phyloP scores from a whole-genome alignment of 2,329 filamentous ascomycete species.

The Bipolaris victoriae region DNA sequence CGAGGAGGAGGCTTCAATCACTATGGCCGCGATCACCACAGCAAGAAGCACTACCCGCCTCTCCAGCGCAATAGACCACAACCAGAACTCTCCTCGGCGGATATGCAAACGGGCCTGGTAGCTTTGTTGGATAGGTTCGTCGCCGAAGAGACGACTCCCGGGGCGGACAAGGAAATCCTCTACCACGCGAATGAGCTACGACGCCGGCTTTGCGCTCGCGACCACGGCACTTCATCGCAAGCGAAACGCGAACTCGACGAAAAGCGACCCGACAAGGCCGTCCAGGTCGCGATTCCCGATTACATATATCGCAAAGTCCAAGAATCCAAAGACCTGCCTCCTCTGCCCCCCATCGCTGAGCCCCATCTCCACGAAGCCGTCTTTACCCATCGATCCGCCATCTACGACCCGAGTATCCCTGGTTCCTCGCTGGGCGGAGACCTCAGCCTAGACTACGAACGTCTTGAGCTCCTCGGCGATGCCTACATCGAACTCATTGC shows the following conservation, averaged over 20 bases:
- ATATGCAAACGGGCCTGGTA: conserved; percentile 41
- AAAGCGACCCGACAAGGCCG: conserved; percentile 31
- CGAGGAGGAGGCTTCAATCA: conserved; percentile 29
- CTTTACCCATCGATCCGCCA: conserved; percentile 65
- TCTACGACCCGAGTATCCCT: conserved; percentile 27
- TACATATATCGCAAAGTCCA: conserved; percentile 37
- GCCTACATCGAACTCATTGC: conserved; percentile 81
- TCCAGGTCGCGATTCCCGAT: conserved; percentile 31
- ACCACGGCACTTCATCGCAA: conserved; percentile 56
- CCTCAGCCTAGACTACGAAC: conserved; percentile 68
- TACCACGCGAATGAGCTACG: conserved; percentile 40
- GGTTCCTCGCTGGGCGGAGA: conserved; percentile 25
- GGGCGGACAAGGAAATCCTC: conserved; percentile 35
- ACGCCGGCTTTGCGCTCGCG: conserved; percentile 32
- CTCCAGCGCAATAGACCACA: conserved; percentile 10
- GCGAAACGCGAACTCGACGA: conserved; percentile 50
- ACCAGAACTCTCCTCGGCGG: conserved; percentile 26
- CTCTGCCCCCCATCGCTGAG: conserved; percentile 67
- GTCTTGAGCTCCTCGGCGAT: conserved; percentile 87
- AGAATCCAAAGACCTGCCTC: conserved; percentile 55
- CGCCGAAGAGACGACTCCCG: conserved; percentile 31
- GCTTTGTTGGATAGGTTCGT: conserved; percentile 40
- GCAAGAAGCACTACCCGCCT: conserved; percentile 5
- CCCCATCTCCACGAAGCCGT: conserved; percentile 65
- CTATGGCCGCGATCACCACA: conserved; percentile 19